Percentiles rank a stretch among this genome's conserved stretches.
These are phyloP conservation scores for Macrotyloma uniflorum DNA, from an alignment of 306 rosid species.

Conservation along the genomic window DNA sequence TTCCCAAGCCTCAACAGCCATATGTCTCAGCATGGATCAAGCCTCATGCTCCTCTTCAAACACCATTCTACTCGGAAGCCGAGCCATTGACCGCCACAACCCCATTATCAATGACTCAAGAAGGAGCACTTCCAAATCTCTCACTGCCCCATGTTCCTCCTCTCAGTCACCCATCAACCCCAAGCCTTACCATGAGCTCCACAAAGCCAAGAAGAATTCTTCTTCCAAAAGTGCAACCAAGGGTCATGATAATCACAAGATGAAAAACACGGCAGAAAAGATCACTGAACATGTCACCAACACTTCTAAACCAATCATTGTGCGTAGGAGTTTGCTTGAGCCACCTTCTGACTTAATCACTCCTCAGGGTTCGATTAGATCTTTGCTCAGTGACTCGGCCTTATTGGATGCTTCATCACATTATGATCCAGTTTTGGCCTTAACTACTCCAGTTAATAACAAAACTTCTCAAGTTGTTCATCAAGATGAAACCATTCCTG, in stretches of 20 bases:
- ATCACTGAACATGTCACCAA: constrained; percentile 24
- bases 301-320: constrained; percentile 45
- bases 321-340: constrained; percentile 52
- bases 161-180: constrained; percentile 55
- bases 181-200: constrained; percentile 41
- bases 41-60: constrained; percentile 70
- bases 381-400: constrained; percentile 57
- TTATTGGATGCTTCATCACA: constrained; percentile 53
- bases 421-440: constrained; percentile 42
- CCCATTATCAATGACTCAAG: constrained; percentile 79
- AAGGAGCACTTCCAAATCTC: constrained; percentile 44
- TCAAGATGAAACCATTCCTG: constrained; percentile 35
- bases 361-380: constrained; percentile 77
- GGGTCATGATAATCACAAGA: constrained; percentile 43
- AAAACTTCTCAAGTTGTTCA: constrained; percentile 29
- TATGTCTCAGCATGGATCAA: constrained; percentile 80
- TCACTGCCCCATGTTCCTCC: constrained; percentile 49
- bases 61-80: constrained; percentile 71
- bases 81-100: constrained; percentile 89
- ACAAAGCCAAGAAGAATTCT: constrained; percentile 46
- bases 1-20: constrained; percentile 87
- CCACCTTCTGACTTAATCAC: constrained; percentile 49
- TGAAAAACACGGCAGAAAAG: constrained; percentile 32
- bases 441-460: constrained; percentile 40
- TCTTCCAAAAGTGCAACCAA: constrained; percentile 38